phyloP scores from a whole-genome alignment of 306 rosid species.

The Rosa chinensis region DNA sequence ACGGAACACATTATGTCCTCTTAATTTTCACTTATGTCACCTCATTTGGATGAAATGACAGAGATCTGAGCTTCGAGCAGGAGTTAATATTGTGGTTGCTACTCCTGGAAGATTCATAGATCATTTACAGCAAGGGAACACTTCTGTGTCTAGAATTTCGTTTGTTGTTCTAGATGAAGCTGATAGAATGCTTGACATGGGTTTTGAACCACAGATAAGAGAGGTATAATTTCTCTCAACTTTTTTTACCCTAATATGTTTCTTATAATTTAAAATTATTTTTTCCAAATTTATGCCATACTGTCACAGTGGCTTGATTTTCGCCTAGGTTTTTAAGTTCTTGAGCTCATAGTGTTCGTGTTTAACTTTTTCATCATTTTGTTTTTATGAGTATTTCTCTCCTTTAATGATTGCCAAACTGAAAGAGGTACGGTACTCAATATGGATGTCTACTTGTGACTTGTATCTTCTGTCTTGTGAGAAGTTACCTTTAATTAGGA shows the following conservation, averaged over 20 bases:
- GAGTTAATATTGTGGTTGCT: slow-evolving; percentile 79
- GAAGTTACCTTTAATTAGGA: neutral
- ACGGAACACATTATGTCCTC: neutral
- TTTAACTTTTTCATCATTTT: neutral
- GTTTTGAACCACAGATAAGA: slow-evolving; percentile 84
- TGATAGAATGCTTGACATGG: slow-evolving; percentile 96
- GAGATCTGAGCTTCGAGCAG: slow-evolving; percentile 85
- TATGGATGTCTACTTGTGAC: neutral
- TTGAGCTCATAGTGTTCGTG: neutral
- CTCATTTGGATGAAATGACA: slow-evolving; percentile 28
- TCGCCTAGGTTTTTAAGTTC: neutral
- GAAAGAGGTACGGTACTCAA: neutral
- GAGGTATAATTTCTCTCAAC: slow-evolving; percentile 49
- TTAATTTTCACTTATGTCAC: neutral
- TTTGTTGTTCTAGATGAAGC: slow-evolving; percentile 89
- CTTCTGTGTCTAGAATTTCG: slow-evolving; percentile 72
- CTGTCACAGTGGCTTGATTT: neutral
- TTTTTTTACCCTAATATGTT: neutral
- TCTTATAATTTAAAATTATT: neutral
- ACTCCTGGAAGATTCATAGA: slow-evolving; percentile 92
- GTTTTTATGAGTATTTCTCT: slow-evolving; percentile 4
- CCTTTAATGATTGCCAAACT: neutral
- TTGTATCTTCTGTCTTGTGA: neutral
- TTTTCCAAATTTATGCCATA: neutral
- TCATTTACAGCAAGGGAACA: slow-evolving; percentile 86